Evolutionary conservation across 23 red algal genomes (phyloP).

Genomic region (Gracilariopsis chorda): DNA sequence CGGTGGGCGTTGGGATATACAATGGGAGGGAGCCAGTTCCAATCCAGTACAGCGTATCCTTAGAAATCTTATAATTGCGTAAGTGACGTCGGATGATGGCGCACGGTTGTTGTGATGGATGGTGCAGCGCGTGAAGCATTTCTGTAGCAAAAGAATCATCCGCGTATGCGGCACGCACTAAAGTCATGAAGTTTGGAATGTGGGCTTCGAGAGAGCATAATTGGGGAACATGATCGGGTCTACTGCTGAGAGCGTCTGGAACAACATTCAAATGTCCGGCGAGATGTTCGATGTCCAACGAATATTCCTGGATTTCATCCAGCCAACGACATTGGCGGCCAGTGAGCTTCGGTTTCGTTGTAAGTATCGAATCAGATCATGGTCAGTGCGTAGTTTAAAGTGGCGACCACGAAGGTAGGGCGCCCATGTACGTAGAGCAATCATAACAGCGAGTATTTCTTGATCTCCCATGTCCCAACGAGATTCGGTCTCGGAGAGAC

Average conservation of each 20-base stretch:
- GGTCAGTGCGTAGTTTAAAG: background rate
- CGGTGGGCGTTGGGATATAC: background rate
- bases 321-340: background rate
- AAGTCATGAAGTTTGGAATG: background rate
- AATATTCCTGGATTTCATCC: conserved; percentile 7
- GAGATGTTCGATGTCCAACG: background rate
- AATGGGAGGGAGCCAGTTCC: background rate
- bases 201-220: background rate
- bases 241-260: conserved; percentile 4
- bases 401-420: background rate
- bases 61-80: background rate
- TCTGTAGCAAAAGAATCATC: background rate
- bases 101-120: no score
- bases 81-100: background rate
- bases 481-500: background rate
- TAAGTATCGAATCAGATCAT: conserved; percentile 24
- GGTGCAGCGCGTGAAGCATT: background rate
- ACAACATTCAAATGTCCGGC: background rate
- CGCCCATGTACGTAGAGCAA: background rate
- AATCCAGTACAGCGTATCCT: background rate
- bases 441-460: background rate
- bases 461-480: conserved; percentile 13
- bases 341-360: conserved; percentile 16
- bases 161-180: background rate
- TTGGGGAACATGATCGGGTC: background rate